phyloP scores from a whole-genome alignment of 306 rosid species.

The Hylodesmum podocarpum region DNA sequence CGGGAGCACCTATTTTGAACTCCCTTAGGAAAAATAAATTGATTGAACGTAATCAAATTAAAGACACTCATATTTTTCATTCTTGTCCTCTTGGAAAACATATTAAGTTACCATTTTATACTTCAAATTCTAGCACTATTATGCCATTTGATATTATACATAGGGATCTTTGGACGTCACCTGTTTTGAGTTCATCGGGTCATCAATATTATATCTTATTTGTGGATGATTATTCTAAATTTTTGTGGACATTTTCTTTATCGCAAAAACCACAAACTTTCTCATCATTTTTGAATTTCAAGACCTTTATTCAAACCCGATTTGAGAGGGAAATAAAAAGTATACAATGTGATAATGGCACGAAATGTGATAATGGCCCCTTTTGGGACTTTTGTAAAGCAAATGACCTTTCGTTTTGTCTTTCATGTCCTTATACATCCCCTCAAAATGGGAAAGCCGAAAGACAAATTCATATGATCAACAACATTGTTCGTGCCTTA shows the following conservation, averaged over 20 bases:
- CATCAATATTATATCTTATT: neutral
- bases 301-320: too few species aligned
- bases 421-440: too few species aligned
- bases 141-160: neutral
- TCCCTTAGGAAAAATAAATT: neutral
- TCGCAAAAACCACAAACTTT: neutral
- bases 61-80: neutral
- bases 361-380: neutral
- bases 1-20: neutral
- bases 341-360: too few species aligned
- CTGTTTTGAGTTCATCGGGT: neutral
- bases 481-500: neutral
- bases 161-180: neutral
- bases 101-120: neutral
- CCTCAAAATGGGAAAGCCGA: neutral
- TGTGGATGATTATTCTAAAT: neutral
- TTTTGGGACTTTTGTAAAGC: neutral
- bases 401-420: neutral
- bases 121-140: neutral
- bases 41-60: neutral
- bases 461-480: neutral
- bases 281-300: neutral
- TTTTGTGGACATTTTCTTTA: neutral
- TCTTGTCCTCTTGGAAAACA: neutral
- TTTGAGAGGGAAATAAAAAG: too few species aligned